A percentile compares a stretch with the other conserved stretches of the same genome.
phyloP scores from a whole-genome alignment of 2,329 filamentous ascomycete genomes.

The Exophiala calicioides region DNA sequence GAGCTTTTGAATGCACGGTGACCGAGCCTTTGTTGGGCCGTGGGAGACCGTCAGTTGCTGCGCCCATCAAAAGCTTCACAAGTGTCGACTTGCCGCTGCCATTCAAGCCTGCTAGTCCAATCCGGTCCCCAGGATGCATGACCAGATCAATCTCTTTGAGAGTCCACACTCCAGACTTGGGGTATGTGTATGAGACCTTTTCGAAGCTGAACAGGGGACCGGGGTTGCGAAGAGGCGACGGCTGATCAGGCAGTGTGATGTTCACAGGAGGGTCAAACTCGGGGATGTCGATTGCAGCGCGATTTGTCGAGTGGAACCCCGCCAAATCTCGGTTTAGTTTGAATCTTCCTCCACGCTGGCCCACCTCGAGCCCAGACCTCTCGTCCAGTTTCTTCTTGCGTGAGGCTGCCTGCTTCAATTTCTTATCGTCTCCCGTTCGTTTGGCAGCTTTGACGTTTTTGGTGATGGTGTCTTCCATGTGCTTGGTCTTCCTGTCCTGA shows the following conservation, averaged over 20 bases:
- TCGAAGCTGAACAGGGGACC: conserved; percentile 73
- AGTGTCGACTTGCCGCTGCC: conserved; percentile 81
- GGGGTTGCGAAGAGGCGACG: conserved; percentile 68
- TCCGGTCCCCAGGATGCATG: conserved; percentile 70
- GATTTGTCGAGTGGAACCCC: conserved; percentile 60
- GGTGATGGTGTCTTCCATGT: conserved; percentile 76
- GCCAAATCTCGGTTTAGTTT: conserved; percentile 74
- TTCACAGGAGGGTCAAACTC: conserved; percentile 48
- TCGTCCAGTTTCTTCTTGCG: conserved; percentile 83
- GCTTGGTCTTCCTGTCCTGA: conserved; percentile 75
- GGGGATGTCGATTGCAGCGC: conserved; percentile 72
- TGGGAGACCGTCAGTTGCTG: conserved; percentile 38
- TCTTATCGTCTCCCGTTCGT: conserved; percentile 78
- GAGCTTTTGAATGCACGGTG: conserved; percentile 67
- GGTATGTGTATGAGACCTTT: conserved; percentile 67
- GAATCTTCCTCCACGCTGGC: conserved; percentile 70
- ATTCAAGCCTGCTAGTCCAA: conserved; percentile 77
- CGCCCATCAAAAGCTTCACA: conserved; percentile 67
- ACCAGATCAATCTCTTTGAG: conserved; percentile 67
- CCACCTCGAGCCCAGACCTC: conserved; percentile 74
- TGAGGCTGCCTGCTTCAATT: conserved; percentile 80
- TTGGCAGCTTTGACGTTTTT: conserved; percentile 74
- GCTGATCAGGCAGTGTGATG: conserved; percentile 23
- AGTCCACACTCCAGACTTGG: conserved; percentile 45
- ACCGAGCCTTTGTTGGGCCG: conserved; percentile 62